Evolutionary conservation across 306 rosid genomes (phyloP).

Genomic region (Pterocarpus santalinus): DNA sequence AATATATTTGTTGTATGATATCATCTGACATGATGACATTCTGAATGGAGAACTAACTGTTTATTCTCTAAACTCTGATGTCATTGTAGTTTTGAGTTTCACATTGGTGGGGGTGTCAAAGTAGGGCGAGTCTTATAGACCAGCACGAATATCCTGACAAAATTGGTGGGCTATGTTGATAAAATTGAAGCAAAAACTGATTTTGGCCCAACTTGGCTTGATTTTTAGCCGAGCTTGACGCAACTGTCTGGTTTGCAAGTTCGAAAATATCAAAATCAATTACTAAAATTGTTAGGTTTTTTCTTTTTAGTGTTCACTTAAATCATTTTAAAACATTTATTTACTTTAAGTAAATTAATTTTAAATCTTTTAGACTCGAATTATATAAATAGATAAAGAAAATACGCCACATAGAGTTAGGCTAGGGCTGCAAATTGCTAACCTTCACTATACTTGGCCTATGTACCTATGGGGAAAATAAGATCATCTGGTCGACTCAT

Average conservation of each 20-base stretch:
- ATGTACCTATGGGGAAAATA: neutral
- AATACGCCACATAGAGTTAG: no score
- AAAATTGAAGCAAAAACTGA: neutral
- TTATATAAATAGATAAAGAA: no score
- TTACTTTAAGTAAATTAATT: neutral
- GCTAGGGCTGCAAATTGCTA: neutral
- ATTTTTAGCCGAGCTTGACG: neutral
- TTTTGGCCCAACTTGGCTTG: neutral
- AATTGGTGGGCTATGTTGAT: neutral
- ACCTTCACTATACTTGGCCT: neutral
- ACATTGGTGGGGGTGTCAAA: neutral
- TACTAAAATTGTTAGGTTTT: neutral
- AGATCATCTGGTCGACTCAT: conserved; percentile 30
- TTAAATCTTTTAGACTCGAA: no score
- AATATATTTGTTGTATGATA: conserved; percentile 35
- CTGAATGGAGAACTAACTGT: conserved; percentile 28
- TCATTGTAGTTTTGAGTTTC: conserved; percentile 33
- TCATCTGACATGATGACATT: conserved; percentile 29
- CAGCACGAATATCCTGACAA: neutral
- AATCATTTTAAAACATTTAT: neutral
- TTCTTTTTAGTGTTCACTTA: neutral
- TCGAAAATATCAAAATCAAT: neutral
- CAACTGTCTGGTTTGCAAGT: neutral
- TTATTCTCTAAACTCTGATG: conserved; percentile 5
- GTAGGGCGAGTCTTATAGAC: neutral